Evolutionary conservation across 1,284 basidiomycete species (phyloP).

Genomic region (Exobasidium cylindrosporum): DNA sequence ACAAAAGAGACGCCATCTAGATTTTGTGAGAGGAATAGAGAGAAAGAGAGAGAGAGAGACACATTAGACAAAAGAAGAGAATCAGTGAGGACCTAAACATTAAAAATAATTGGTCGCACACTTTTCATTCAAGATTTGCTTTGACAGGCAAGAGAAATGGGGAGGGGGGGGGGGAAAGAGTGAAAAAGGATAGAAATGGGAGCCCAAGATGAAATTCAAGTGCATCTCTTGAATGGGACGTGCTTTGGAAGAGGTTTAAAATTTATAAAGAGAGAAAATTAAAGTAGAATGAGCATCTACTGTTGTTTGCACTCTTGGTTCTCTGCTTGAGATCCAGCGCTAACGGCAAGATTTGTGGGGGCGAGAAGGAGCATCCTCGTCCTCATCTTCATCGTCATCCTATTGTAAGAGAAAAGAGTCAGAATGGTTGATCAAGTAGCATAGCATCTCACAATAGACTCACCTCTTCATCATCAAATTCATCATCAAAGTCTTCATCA

Average conservation of each 20-base stretch:
- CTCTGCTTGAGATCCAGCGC: slow-evolving; percentile 11
- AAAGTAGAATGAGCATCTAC: slow-evolving; percentile 17
- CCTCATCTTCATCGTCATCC: slow-evolving; percentile 51
- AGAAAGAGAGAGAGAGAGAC: slow-evolving; percentile 1
- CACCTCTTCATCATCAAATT: slow-evolving; percentile 60
- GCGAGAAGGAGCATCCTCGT: slow-evolving; percentile 38
- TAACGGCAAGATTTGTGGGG: slow-evolving; percentile 6
- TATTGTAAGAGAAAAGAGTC: slow-evolving; percentile 16
- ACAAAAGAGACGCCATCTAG: background rate
- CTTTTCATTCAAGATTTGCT: too few species aligned
- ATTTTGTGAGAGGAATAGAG: background rate
- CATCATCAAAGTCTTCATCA: slow-evolving; percentile 62
- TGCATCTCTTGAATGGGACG: too few species aligned
- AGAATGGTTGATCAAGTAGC: background rate
- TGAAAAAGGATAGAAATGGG: too few species aligned
- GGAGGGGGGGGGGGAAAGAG: too few species aligned
- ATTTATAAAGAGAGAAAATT: slow-evolving; percentile 4
- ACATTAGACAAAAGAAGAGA: background rate
- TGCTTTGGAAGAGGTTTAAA: too few species aligned
- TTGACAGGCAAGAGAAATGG: too few species aligned
- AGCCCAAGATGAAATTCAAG: too few species aligned
- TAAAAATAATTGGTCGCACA: too few species aligned
- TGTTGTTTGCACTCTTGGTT: slow-evolving; percentile 45
- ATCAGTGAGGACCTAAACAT: background rate
- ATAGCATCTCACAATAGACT: slow-evolving; percentile 52